Base-by-base conservation (phyloP, 1,284 basidiomycete genomes). In the Rhodotorula sp. region DNA sequence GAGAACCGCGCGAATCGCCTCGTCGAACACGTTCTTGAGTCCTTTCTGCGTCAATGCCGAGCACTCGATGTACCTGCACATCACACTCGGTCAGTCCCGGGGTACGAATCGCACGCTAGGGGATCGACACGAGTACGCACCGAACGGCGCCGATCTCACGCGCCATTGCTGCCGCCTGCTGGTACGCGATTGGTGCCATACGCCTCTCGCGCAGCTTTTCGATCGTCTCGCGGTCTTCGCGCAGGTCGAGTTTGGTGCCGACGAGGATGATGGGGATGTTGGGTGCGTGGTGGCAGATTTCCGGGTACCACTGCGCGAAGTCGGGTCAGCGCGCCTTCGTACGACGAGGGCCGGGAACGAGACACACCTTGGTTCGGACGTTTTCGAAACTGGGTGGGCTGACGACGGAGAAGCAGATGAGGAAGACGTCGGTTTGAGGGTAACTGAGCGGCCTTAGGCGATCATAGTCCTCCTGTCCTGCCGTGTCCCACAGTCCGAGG, bases 371-470 rank as follows among this genome's bases (percentile, higher is more conserved):
- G 76, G 93, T 96, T 82, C 90, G 88, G 70, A 99, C 93, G 85
- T 99, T 99, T 83, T 99, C 96, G 80, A 94, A 99, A 81, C 90
- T 92, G 31, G 96, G 92, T 44, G 96, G 96, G 77, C 91, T 94
- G 79, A 97, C 94, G 73, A 98, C 86, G 57, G 93, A 96, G 85
- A 99, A 99, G 81, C 96, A 99, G 81, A 99, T 94, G 80, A 99
- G 85, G 84, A 99, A 99, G 50, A 99, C 94, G 80, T 99, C 96
- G 62, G 96, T 99, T 82, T 99, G 96, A 13, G 96, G 96, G 83
- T 99, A 99, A 71, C 92, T 95, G 74, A 99, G 86, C 63, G 96
- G 96, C 77, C 96, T 90, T 77, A 99, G 89, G 67, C 96, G 91
- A 82, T 99, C 96, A 81, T 94, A 95, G 84, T 97, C 94, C 81